These are phyloP conservation scores for Galerina marginata DNA, from an alignment of 768 basidiomycete genomes.

Conservation along the genomic window DNA sequence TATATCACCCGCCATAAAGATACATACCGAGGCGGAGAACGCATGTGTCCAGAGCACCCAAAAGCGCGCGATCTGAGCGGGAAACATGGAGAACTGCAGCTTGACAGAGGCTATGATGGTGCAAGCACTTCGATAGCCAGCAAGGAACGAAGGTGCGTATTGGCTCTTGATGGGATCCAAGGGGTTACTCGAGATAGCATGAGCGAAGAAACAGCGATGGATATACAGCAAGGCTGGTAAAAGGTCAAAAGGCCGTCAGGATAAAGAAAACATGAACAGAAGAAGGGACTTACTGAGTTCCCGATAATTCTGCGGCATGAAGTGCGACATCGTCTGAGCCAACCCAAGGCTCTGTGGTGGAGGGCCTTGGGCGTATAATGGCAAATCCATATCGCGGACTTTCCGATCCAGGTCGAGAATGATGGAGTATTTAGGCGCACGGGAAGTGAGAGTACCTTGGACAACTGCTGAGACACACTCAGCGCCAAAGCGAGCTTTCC, in stretches of 20 bases:
- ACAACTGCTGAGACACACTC: conserved; percentile 73
- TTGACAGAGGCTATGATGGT: conserved; percentile 56
- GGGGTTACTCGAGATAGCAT: conserved; percentile 69
- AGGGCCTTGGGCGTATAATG: conserved; percentile 59
- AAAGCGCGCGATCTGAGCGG: conserved; percentile 64
- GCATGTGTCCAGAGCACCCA: conserved; percentile 80
- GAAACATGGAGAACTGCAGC: conserved; percentile 54
- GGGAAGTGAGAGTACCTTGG: conserved; percentile 68
- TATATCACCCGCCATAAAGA: not conserved
- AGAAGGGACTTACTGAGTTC: conserved; percentile 58
- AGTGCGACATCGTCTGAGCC: conserved; percentile 70
- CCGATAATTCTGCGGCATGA: conserved; percentile 77
- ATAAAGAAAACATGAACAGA: not conserved
- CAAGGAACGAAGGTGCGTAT: conserved; percentile 70
- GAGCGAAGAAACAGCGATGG: conserved; percentile 79
- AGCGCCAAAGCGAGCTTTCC: conserved; percentile 73
- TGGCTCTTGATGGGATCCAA: conserved; percentile 71
- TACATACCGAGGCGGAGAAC: conserved; percentile 65
- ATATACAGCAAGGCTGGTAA: conserved; percentile 69
- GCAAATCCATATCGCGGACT: conserved; percentile 70
- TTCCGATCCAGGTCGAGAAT: conserved; percentile 72
- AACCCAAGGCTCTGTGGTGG: conserved; percentile 56
- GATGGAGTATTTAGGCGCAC: conserved; percentile 63
- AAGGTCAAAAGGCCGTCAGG: not conserved
- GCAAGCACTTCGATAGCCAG: conserved; percentile 71